Percentiles rank a stretch among this genome's conserved stretches.
Evolutionary conservation across 73 alveolate genomes (phyloP).

Genomic region (Paramecium octaurelia): DNA sequence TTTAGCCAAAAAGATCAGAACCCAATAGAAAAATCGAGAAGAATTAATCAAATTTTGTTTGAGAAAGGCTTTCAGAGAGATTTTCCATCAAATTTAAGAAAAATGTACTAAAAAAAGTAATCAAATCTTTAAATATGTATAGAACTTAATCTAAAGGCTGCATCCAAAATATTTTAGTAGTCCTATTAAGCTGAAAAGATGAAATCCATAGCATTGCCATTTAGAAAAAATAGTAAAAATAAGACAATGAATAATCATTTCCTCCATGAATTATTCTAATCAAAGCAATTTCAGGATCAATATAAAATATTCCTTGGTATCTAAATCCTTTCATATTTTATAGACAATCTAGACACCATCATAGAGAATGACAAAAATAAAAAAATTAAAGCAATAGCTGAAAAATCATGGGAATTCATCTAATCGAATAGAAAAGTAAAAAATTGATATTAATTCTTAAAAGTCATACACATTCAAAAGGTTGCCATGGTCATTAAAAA

Average conservation of each 20-base stretch:
- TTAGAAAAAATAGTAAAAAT: constrained; percentile 30
- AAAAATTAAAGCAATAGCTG: not conserved
- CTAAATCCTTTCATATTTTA: not conserved
- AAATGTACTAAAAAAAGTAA: not conserved
- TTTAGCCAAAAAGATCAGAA: not conserved
- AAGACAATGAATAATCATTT: constrained; percentile 9
- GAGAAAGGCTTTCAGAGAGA: not conserved
- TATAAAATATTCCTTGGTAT: not conserved
- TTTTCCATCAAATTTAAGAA: not conserved
- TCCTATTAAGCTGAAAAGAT: not conserved
- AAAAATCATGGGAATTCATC: not conserved
- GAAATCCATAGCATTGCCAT: not conserved
- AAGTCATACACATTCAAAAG: not conserved
- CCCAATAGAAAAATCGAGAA: not conserved
- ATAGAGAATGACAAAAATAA: not conserved
- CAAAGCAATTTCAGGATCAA: not conserved
- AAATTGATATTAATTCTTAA: not conserved
- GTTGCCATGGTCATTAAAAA: not conserved
- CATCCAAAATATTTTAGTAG: not conserved
- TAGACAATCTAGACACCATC: not conserved
- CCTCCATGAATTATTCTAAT: not conserved
- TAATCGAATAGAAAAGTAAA: not conserved
- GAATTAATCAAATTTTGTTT: not conserved
- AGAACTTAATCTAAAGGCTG: constrained; percentile 13
- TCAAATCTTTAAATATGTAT: not conserved